Base-by-base conservation (phyloP, 2,329 filamentous ascomycete species). In the Aspergillus fischeri region DNA sequence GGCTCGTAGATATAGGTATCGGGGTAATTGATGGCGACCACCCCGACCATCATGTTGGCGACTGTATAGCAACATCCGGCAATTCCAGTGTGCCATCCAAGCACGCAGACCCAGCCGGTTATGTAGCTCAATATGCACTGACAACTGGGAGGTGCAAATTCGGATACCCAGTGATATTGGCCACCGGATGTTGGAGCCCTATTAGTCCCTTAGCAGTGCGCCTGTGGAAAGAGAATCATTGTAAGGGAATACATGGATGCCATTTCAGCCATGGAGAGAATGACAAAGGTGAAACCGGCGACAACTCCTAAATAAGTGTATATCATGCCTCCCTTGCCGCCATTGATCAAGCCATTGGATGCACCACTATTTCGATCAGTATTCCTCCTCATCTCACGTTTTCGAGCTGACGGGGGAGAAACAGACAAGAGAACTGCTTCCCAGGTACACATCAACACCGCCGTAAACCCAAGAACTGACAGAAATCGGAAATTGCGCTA, bases 281-380 rank as follows among this genome's bases (percentile, higher is more conserved):
- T 74, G 35, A 77, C 73, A 4, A 71, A 54, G 3, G 75, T 60
- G 42, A 78, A 75, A 0, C 80, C 80, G 32, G 77, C 63, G 76
- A 79, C 80, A 10, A 75, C 76, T 38, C 80, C 66, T 2, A 83
- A 58, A 54, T 78, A 83, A 3, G 80, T 75, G 73, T 80, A 85
- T 44, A 84, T 77, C 10, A 83, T 71, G 25, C 81, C 82, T 3
- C 77, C 80, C 1, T 79, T 77, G 14, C 82, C 82, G 7, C 82
- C 82, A 61, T 83, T 82, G 7, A 62, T 59, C 29, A 62, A 28
- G 3, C 60, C 60, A 55, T 52, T 51, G n/a, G 51, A 44, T 28
- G 55, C 49, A 28, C 55, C 59, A 47, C 59, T 60, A 32, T 49
- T 10, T 28, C 56, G 10, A 59, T 45, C n/a, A 51, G 9, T 17